A percentile compares a stretch with the other conserved stretches of the same genome.
These are phyloP conservation scores for Rhododendron kiyosumense DNA, from an alignment of 148 eudicot genomes.

Conservation along the genomic window DNA sequence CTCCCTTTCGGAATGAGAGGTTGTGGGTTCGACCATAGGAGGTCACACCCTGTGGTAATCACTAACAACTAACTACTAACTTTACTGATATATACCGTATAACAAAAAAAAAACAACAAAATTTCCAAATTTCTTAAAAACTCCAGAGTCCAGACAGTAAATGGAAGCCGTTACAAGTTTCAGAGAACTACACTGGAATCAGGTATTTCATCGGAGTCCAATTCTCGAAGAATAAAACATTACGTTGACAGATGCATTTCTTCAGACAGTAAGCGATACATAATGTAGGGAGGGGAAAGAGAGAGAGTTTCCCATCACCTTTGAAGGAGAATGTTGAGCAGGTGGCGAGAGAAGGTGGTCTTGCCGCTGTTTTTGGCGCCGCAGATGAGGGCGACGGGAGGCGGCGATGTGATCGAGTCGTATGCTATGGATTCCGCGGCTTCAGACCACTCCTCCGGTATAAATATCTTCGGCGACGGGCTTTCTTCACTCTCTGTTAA, in stretches of 20 bases:
- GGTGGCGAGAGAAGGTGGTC: slow-evolving; percentile 85
- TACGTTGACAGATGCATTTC: neutral
- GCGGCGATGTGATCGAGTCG: slow-evolving; percentile 24
- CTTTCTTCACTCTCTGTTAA: slow-evolving; percentile 14
- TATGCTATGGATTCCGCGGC: slow-evolving; percentile 46
- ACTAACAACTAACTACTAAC: too few species aligned
- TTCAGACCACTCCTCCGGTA: slow-evolving; percentile 67
- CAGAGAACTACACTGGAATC: neutral
- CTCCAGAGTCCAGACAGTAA: neutral
- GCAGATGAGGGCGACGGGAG: slow-evolving; percentile 54
- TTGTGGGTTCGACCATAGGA: neutral
- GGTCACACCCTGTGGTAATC: too few species aligned
- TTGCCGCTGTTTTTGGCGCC: slow-evolving; percentile 92
- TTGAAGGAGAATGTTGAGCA: slow-evolving; percentile 61
- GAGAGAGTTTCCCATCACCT: slow-evolving; percentile 28
- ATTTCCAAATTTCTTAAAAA: neutral
- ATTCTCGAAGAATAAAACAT: neutral
- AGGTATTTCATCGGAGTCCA: neutral
- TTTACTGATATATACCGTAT: too few species aligned
- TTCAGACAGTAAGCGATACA: neutral
- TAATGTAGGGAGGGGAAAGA: neutral
- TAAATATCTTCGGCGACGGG: slow-evolving; percentile 31
- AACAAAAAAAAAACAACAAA: too few species aligned
- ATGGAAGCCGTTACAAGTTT: neutral
- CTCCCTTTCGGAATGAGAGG: neutral